Evolutionary conservation across 208 protist genomes (phyloP), one percentile per base, ranked within the genome.

Genomic region (Paratrypanosoma confusum): DNA sequence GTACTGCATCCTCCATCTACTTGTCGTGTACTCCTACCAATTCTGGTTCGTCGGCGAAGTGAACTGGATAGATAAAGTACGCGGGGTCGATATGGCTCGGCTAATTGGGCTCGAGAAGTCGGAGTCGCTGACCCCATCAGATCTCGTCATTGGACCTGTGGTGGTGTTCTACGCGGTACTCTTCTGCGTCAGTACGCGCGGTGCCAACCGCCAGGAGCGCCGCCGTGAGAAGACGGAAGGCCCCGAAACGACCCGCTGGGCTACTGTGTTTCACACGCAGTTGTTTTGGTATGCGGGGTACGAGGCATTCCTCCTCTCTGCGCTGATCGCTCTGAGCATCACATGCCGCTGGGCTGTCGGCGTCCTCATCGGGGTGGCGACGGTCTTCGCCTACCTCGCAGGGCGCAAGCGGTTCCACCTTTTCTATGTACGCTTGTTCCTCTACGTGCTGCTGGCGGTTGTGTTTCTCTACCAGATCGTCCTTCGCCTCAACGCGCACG

Each of bases 1-100:
- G 3, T 63, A 63, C n/a, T 55, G 56, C 23, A 33, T 55, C 8
- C 26, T 63, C 22, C 56, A 63, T 23, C 48, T 63, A 18, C 13
- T 56, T 11, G 31, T 35, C 11, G 6, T 63, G 1, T 63, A 63
- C 40, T 48, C 39, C n/a, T 63, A 55, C 33, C 16, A 55, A 21
- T 63, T 57, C 39, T 61, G 44, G 1, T 47, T 53, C 40, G 24
- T 53, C 4, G 36, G 44, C 16, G 46, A 53, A 26, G 35, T 61
- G 21, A 38, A 27, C 4, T 54, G 46, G 23, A n/a, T n/a, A n/a
- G n/a, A n/a, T n/a, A n/a, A 11, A 0, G 29, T 58, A 22, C 14
- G 23, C 32, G 26, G 26, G 14, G 34, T 58, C 2, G 20, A 28
- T 5, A 24, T 58, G 13, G 54, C 26, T 8, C 8, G 5, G 21